phyloP scores from a whole-genome alignment of 768 basidiomycete genomes.

The Naganishia onofrii region DNA sequence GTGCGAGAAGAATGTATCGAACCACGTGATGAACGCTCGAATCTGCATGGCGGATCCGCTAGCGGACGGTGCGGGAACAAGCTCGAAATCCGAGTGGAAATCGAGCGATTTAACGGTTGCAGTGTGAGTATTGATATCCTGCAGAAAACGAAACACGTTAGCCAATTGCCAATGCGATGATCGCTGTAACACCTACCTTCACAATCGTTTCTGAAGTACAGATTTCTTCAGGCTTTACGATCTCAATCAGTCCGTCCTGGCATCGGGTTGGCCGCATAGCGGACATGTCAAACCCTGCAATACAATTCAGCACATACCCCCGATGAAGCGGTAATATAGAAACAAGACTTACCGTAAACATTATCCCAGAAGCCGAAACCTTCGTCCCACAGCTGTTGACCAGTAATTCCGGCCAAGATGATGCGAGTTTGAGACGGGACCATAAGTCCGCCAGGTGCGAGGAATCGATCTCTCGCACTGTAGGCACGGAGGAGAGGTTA shows the following conservation, averaged over 20 bases:
- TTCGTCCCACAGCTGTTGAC: conserved; percentile 71
- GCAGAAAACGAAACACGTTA: conserved; percentile 13
- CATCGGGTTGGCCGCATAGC: conserved; percentile 73
- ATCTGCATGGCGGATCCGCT: conserved; percentile 28
- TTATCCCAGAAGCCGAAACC: conserved; percentile 84
- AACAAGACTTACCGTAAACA: conserved; percentile 68
- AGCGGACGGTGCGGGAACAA: conserved; percentile 56
- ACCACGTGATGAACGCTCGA: conserved; percentile 73
- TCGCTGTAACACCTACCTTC: conserved; percentile 59
- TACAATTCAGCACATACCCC: conserved; percentile 1
- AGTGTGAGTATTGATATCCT: conserved; percentile 74
- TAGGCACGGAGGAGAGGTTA: not conserved
- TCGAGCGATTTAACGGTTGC: conserved; percentile 70
- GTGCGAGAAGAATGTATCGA: conserved; percentile 86
- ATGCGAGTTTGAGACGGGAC: conserved; percentile 86
- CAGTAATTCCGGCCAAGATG: conserved; percentile 78
- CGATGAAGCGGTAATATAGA: not conserved
- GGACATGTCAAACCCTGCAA: conserved; percentile 78
- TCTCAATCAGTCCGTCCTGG: conserved; percentile 79
- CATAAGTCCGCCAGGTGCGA: conserved; percentile 73
- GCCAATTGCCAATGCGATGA: not conserved
- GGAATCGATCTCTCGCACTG: conserved; percentile 77
- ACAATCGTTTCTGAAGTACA: conserved; percentile 88
- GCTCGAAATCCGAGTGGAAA: conserved; percentile 72
- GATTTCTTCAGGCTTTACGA: conserved; percentile 85